Conservation (phyloP, 805 yeast species). For the Ascoidea asiatica region DNA sequence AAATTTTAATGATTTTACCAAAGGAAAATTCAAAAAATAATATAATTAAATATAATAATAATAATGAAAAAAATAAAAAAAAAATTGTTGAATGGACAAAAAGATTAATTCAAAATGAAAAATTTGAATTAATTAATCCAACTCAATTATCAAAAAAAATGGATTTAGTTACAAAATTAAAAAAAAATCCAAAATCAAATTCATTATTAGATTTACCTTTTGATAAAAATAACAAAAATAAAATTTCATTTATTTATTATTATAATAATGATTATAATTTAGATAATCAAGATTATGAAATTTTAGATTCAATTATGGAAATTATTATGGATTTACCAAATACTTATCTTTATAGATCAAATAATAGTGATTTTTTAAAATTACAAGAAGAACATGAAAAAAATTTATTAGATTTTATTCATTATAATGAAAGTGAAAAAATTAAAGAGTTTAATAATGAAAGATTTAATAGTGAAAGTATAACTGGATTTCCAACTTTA, state of each 20-base stretch:
- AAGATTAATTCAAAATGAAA: conserved; percentile 32
- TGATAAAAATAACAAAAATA: conserved; percentile 18
- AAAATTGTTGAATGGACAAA: conserved; percentile 29
- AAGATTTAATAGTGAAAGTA: conserved; percentile 33
- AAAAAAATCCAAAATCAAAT: conserved; percentile 23
- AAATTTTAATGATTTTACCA: conserved; percentile 39
- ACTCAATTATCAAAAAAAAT: conserved; percentile 11
- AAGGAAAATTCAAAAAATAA: conserved; percentile 32
- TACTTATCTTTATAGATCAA: conserved; percentile 36
- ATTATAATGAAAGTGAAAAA: conserved; percentile 24
- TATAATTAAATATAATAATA: conserved; percentile 26
- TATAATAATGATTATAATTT: conserved; percentile 36
- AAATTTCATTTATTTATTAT: conserved; percentile 38
- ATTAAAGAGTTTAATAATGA: conserved; percentile 27
- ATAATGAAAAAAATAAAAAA: conserved; percentile 15
- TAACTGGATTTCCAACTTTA: conserved; percentile 50
- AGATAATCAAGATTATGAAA: conserved; percentile 47
- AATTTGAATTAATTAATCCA: conserved; percentile 20
- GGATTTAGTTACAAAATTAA: conserved; percentile 14
- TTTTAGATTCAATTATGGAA: conserved; percentile 48
- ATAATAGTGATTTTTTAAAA: conserved; percentile 27
- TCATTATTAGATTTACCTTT: conserved; percentile 14
- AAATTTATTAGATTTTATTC: conserved; percentile 27
- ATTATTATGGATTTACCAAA: conserved; percentile 46
- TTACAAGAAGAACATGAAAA: conserved; percentile 26